Evolutionary conservation across 495 filamentous ascomycete genomes (phyloP).

Genomic region (Symbiotaphrina buchneri): DNA sequence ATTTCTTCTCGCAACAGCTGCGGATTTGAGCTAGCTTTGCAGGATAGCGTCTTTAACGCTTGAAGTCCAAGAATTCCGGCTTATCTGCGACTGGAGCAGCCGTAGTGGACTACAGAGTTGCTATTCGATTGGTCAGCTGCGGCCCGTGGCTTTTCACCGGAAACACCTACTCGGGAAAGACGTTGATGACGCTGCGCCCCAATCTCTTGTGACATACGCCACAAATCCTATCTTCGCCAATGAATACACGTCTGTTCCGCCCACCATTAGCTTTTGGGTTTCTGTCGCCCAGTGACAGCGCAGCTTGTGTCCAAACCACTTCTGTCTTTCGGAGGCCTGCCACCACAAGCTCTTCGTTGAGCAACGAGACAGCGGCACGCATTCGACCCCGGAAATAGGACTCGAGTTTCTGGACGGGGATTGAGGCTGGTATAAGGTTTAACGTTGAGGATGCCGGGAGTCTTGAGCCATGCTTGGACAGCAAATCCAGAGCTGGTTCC

Average conservation of each 20-base stretch:
- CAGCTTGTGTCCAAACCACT: slow-evolving; percentile 45
- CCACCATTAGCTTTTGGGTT: slow-evolving; percentile 26
- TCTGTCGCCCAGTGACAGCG: slow-evolving; percentile 44
- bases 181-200: slow-evolving; percentile 68
- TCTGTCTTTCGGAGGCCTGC: slow-evolving; percentile 50
- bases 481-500: slow-evolving; percentile 58
- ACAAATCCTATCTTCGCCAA: slow-evolving; percentile 74
- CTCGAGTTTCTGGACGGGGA: slow-evolving; percentile 61
- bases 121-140: slow-evolving; percentile 14
- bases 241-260: slow-evolving; percentile 49
- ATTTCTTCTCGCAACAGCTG: too few relatives aligned
- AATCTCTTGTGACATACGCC: slow-evolving; percentile 81
- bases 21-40: too few relatives aligned
- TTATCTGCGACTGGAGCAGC: slow-evolving; percentile 26
- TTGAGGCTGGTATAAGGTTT: slow-evolving; percentile 55
- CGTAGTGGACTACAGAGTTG: slow-evolving; percentile 60
- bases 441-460: slow-evolving; percentile 72
- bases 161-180: slow-evolving; percentile 37
- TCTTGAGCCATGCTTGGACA: slow-evolving; percentile 78
- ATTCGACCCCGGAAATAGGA: slow-evolving; percentile 85
- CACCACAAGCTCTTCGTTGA: slow-evolving; percentile 59
- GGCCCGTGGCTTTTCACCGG: background rate
- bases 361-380: slow-evolving; percentile 57
- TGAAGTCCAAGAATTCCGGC: background rate
- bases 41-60: too few relatives aligned